Evolutionary conservation across 495 filamentous ascomycete species (phyloP), one percentile per base, ranked within the genome.

Genomic region (Melanomma pulvis-pyrius): DNA sequence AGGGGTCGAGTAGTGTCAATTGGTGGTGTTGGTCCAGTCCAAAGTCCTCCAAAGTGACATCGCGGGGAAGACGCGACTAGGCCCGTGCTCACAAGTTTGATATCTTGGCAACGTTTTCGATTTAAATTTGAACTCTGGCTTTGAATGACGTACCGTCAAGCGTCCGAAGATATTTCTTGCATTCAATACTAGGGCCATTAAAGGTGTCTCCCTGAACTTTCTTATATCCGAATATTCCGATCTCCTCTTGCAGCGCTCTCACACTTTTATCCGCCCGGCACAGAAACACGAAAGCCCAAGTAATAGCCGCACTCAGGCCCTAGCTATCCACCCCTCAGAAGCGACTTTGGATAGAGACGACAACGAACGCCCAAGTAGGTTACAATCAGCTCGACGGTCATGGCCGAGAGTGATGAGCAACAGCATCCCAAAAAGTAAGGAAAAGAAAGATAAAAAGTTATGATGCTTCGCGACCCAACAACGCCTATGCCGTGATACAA

Each of bases 331-430:
- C 39, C 39, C 17, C 13, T 44, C 39, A 12, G n/a, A n/a, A 55
- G 17, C 50, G 26, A 32, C 30, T 7, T 34, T 9, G 25, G 5
- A 55, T n/a, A 55, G 51, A 55, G 51, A 32, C 48, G 48, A 51
- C 48, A 57, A 1, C 9, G 21, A 39, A 51, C 59, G 59, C 59
- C 30, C 8, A 34, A 63, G 48, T 22, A 63, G 48, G 46, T 51
- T 63, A 63, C 60, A 63, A 13, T 25, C 55, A 21, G 56, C 32
- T 32, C 56, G 30, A 59, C 41, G 19, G 49, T 55, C 9, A n/a
- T 12, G n/a, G 39, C 2, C 17, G 39, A 44, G 39, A 44, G n/a
- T 15, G n/a, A 6, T 12, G 39, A 44, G 39, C 9, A 44, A 44
- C 19, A 19, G 22, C 22, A 50, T 25, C 48, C 48, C 9, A 50